Evolutionary conservation across 345 rosid species (phyloP), one percentile per base, ranked within the genome.

Genomic region (Salix purpurea): DNA sequence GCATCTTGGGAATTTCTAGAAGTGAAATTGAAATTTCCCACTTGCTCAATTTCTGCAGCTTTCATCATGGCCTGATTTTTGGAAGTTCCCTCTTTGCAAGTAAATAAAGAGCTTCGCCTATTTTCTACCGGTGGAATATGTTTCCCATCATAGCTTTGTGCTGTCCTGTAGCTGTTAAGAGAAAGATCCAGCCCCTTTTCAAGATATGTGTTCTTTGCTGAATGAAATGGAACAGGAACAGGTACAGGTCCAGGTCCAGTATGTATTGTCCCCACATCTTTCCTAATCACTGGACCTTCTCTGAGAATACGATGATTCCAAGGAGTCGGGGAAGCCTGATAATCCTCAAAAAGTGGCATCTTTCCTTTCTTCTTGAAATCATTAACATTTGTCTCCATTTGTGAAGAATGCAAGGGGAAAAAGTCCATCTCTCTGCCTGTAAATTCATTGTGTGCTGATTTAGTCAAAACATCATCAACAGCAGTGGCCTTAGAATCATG

Each of bases 311-410:
- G 80, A 71, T 69, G 74, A 80, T 77, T 75, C 78, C 70, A 76
- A 76, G 82, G 73, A 82, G 81, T 75, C 62, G 64, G 72, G 46
- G 85, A 75, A 75, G 72, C 83, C 70, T 74, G 85, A 65, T 65
- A 80, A 70, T 78, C 86, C 69, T 77, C 84, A 72, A 71, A 74
- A 52, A 56, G 81, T 44, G 78, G 77, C 73, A 79, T 82, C 84
- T 89, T 88, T 69, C 75, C 77, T 85, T 89, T 92, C 87, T 81
- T 90, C 83, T 79, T 87, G 77, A 77, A 74, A n/a, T 58, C 62
- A 69, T 72, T 62, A 40, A 77, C 82, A 78, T 79, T 87, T 81
- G 71, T 82, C 74, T 90, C 90, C 44, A 78, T 74, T 74, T 81
- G 86, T 69, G 73, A 84, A 32, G 76, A 74, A 67, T 84, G 88